These are phyloP conservation scores for Durotheca rogersii DNA, from an alignment of 495 filamentous ascomycete genomes.

Conservation along the genomic window DNA sequence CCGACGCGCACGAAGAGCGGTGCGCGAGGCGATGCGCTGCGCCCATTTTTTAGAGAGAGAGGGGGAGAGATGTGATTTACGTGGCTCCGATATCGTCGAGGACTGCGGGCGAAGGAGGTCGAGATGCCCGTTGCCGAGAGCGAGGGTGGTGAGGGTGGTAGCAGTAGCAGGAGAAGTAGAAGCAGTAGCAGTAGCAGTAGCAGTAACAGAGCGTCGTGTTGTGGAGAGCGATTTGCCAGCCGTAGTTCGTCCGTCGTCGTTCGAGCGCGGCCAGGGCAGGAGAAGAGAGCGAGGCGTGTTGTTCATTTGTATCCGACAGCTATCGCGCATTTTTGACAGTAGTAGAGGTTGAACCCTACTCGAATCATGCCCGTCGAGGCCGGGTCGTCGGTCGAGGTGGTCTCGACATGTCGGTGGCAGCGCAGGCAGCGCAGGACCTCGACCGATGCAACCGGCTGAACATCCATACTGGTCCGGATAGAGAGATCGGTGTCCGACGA, in stretches of 20 bases:
- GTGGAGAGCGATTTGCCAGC: too few species aligned
- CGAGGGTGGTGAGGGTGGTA: too few species aligned
- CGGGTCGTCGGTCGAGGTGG: conserved; percentile 55
- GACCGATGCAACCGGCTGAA: conserved; percentile 48
- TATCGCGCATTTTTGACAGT: conserved; percentile 71
- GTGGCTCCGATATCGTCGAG: too few species aligned
- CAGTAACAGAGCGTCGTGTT: too few species aligned
- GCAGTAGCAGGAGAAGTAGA: too few species aligned
- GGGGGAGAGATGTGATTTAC: too few species aligned
- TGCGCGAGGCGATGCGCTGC: too few species aligned
- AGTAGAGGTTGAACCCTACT: conserved; percentile 77
- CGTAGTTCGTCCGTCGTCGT: not conserved
- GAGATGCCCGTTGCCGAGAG: too few species aligned
- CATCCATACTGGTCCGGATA: conserved; percentile 45
- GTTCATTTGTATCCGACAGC: conserved; percentile 70
- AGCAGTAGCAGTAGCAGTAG: too few species aligned
- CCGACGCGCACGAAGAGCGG: too few species aligned
- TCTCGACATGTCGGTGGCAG: conserved; percentile 56
- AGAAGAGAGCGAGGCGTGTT: not conserved
- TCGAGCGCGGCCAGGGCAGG: not conserved
- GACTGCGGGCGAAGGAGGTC: too few species aligned
- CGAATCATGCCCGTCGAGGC: conserved; percentile 59
- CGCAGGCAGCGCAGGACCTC: conserved; percentile 56
- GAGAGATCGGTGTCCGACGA: conserved; percentile 47
- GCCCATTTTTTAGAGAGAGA: too few species aligned